Base-by-base conservation (phyloP, 768 basidiomycete genomes). In the Auriscalpium microsporum region DNA sequence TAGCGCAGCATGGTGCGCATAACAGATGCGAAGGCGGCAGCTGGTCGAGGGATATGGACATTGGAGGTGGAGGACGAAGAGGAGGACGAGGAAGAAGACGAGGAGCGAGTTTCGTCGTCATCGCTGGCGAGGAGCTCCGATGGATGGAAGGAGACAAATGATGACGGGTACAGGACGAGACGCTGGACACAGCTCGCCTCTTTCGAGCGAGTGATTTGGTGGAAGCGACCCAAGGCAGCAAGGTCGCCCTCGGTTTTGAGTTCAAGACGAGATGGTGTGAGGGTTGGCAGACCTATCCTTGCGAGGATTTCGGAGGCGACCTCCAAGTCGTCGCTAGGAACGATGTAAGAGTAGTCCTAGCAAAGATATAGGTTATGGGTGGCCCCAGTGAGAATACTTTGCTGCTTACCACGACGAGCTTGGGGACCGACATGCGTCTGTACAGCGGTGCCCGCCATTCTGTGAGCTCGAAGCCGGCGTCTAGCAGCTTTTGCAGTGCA, bases 11-110 rank as follows among this genome's bases (percentile, higher is more conserved):
- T 69, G 53, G 68, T 61, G 48, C 71, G 67, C 9, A 73, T 19
- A 53, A 72, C 49, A 3, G 71, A 72, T 5, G 69, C 68, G 50
- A 69, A 73, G 6, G 70, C 64, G n/a, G 69, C 68, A 11, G 65
- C 48, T 28, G 61, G 67, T 28, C 59, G 53, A 45, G 71, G 71
- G 8, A 69, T 62, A 42, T 64, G 65, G 28, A 70, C 23, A 6
- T 45, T 48, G 8, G 17, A 8, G 8, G 11, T 11, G 17, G 34
- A n/a, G 16, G 50, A 19, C 10, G 50, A 16, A 5, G 28, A 28
- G 28, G 28, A 28, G 28, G 28, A 5, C 7, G 28, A 28, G 28
- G 28, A 28, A 7, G 28, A 28, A 28, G 28, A 28, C 4, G 28
- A 28, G 7, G 28, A 28, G 28, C 28, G 5, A 28, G 28, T 28